Evolutionary conservation across 2,329 filamentous ascomycete species (phyloP).

Genomic region (Fusarium coffeatum): DNA sequence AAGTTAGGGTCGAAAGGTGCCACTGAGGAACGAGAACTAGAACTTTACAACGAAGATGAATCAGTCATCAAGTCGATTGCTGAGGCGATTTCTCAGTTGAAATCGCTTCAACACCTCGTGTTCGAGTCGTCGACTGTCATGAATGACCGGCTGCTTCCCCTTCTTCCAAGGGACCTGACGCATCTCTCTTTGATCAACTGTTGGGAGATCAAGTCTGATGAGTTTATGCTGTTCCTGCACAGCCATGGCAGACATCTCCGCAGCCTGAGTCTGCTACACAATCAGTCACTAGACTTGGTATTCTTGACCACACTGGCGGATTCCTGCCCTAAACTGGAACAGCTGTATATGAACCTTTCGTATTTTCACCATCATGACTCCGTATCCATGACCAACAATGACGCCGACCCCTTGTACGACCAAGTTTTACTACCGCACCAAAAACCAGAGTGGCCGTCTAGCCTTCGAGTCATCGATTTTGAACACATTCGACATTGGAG

Average conservation of each 20-base stretch:
- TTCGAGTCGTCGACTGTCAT: slow-evolving; percentile 81
- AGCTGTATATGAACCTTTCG: slow-evolving; percentile 80
- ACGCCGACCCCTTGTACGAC: slow-evolving; percentile 81
- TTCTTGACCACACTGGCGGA: slow-evolving; percentile 76
- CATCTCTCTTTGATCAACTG: slow-evolving; percentile 83
- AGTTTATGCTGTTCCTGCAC: slow-evolving; percentile 72
- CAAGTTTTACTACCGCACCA: slow-evolving; percentile 72
- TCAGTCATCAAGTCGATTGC: slow-evolving; percentile 55
- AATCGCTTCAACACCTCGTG: slow-evolving; percentile 72
- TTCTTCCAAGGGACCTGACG: slow-evolving; percentile 73
- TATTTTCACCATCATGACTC: slow-evolving; percentile 78
- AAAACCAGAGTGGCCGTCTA: slow-evolving; percentile 81
- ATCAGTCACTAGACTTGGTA: slow-evolving; percentile 78
- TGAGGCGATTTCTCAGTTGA: slow-evolving; percentile 59
- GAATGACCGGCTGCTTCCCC: slow-evolving; percentile 73
- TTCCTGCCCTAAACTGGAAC: slow-evolving; percentile 76
- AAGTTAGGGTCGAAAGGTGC: slow-evolving; percentile 50
- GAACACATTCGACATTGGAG: slow-evolving; percentile 82
- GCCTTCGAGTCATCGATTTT: slow-evolving; percentile 77
- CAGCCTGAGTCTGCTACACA: slow-evolving; percentile 78
- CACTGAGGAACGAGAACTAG: slow-evolving; percentile 48
- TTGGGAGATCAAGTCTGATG: slow-evolving; percentile 75
- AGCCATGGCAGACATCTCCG: slow-evolving; percentile 75
- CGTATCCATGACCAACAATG: slow-evolving; percentile 61
- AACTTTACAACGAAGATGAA: slow-evolving; percentile 55